A percentile compares a stretch with the other conserved stretches of the same genome.
Conservation (phyloP, 2,329 filamentous ascomycete species). For the Claviceps fusiformis region DNA sequence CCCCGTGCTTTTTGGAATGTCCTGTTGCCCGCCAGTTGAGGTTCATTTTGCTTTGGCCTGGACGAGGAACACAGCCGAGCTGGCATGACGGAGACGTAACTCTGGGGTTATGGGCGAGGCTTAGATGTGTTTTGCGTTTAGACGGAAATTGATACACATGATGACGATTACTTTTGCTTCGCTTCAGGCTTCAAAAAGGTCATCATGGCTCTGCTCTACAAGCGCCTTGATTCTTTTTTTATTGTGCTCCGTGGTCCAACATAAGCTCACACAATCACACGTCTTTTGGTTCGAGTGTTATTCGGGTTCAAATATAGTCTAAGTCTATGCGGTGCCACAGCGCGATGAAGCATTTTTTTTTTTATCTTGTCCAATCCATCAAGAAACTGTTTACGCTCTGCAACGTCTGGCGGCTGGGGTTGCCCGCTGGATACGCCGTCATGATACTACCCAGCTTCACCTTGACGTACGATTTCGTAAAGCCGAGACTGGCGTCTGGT, state of each 20-base stretch:
- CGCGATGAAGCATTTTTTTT: not conserved
- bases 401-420: constrained; percentile 71
- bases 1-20: not conserved
- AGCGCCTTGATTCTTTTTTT: too few relatives aligned
- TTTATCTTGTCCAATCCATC: constrained; percentile 42
- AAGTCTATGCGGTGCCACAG: not conserved
- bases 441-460: constrained; percentile 71
- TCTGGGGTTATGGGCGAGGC: not conserved
- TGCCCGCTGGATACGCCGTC: constrained; percentile 62
- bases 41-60: too few relatives aligned
- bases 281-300: too few relatives aligned
- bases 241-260: too few relatives aligned
- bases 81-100: not conserved
- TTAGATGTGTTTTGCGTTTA: too few relatives aligned
- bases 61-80: not conserved
- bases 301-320: too few relatives aligned
- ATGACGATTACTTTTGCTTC: too few relatives aligned
- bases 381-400: constrained; percentile 88
- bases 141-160: too few relatives aligned
- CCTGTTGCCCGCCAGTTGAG: not conserved
- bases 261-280: too few relatives aligned
- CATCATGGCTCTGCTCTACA: too few relatives aligned
- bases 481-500: constrained; percentile 13
- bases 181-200: too few relatives aligned
- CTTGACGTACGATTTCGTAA: constrained; percentile 68